Base-by-base conservation (phyloP, 305 asterid species). In the Fraxinus xanthoxyloides region DNA sequence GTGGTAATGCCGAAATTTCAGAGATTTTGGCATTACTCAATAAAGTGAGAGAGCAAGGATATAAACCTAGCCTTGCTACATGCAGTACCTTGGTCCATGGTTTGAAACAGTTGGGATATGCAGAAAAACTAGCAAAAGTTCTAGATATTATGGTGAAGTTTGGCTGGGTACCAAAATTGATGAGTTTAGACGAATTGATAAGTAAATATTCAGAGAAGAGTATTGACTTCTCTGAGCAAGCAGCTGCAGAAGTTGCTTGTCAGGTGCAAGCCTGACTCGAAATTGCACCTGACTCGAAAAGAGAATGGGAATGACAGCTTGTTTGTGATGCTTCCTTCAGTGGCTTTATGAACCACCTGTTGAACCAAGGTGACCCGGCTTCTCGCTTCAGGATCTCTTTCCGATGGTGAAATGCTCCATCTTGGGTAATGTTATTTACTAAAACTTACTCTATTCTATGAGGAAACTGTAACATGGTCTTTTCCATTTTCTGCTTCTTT, bases 61-160 rank as follows among this genome's bases (percentile, higher is more conserved):
- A 89, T 86, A 87, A 70, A 72, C 97, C 97, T 35, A 84, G 88
- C 82, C 83, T 89, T 43, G 81, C 89, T 72, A 88, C 91, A 15
- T 94, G 97, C 81, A 80, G 95, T 83, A 85, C 88, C 80, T 88
- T 92, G 89, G 87, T 86, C n/a, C 80, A 77, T 34, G 94, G 94
- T 80, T 85, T 94, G 86, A 82, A 90, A 74, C 91, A 87, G 85
- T 86, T 90, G 7, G 98, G 97, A 81, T 86, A 81, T 83, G 85
- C 85, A 77, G 91, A 88, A 82, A 90, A 88, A 79, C 46, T 89
- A 77, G 87, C 85, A 80, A 81, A 79, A 79, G 83, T 90, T 85
- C 24, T 89, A 75, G 91, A 90, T 79, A 88, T 72, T 56, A 89
- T 92, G 97, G 86, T 84, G 76, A 81, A 82, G 72, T 89, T 82